Evolutionary conservation across 495 filamentous ascomycete species (phyloP).

Genomic region (Penicillium dipodomyicola): DNA sequence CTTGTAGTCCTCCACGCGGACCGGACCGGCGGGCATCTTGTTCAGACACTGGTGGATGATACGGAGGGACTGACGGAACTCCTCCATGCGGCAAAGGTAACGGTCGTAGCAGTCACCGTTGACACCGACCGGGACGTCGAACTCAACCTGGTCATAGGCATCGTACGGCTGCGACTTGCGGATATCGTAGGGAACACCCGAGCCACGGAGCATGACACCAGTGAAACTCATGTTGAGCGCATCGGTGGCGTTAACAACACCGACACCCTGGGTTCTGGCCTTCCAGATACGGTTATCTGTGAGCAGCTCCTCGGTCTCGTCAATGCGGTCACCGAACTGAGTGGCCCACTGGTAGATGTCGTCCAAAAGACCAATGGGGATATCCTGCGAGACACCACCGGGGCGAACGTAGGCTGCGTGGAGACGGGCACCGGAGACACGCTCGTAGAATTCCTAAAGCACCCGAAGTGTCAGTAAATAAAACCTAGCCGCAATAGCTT

Average conservation of each 20-base stretch:
- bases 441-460: constrained; percentile 95
- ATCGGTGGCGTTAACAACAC: constrained; percentile 86
- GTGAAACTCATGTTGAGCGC: constrained; percentile 94
- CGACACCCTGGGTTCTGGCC: constrained; percentile 83
- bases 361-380: constrained; percentile 91
- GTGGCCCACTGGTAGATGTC: constrained; percentile 99
- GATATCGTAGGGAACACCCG: constrained; percentile 96
- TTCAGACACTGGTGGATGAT: constrained; percentile 99
- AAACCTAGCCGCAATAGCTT: not conserved
- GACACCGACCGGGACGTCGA: constrained; percentile 93
- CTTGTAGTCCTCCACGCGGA: constrained; percentile 98
- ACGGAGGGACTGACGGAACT: constrained; percentile 94
- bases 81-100: constrained; percentile 99
- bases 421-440: constrained; percentile 95
- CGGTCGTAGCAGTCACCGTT: constrained; percentile 99
- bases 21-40: constrained; percentile 93
- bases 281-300: constrained; percentile 99
- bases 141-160: constrained; percentile 95
- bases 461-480: constrained; percentile 3
- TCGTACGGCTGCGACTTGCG: constrained; percentile 96
- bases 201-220: constrained; percentile 96
- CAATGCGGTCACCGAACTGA: constrained; percentile 98
- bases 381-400: constrained; percentile 93
- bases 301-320: constrained; percentile 97
- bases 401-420: constrained; percentile 98